Evolutionary conservation across 768 basidiomycete species (phyloP).

Genomic region (Paxillus rubicundulus): DNA sequence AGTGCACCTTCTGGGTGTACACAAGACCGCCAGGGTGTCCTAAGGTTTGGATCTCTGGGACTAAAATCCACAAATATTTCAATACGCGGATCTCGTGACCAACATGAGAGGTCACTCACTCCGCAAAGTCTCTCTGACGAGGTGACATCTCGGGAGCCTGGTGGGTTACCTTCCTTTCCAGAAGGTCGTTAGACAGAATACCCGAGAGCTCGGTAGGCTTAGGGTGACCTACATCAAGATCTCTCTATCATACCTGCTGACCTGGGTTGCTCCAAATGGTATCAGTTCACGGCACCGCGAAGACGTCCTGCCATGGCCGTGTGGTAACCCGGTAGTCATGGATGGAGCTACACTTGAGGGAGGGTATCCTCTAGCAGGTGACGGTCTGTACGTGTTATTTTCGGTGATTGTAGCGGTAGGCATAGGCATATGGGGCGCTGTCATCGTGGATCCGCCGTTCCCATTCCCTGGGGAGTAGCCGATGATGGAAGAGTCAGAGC

Average conservation of each 20-base stretch:
- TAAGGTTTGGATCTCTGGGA: not conserved
- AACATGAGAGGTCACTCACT: not conserved
- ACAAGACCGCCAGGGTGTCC: constrained; percentile 6
- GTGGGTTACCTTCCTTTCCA: not conserved
- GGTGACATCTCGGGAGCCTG: not conserved
- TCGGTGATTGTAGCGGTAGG: not conserved
- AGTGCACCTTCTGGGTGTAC: constrained; percentile 28
- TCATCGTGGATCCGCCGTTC: not conserved
- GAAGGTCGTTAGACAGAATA: not conserved
- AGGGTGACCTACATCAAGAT: not conserved
- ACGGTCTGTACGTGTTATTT: not conserved
- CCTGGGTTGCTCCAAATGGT: not conserved
- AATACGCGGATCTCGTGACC: not conserved
- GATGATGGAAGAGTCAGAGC: not conserved
- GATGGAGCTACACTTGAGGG: not conserved
- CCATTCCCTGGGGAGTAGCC: not conserved
- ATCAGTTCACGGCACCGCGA: not conserved
- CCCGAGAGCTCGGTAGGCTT: not conserved
- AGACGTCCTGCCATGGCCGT: not conserved
- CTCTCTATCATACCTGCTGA: not conserved
- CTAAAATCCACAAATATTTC: not conserved
- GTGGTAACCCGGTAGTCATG: not conserved
- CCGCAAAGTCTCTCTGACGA: not conserved
- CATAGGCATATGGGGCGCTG: not conserved
- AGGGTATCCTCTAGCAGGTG: not conserved